These are phyloP conservation scores for barrel medic (Medicago truncatula) DNA, from an alignment of 306 rosid genomes.

Conservation along the genomic window MtrunA17r5.0-ANR NC_053048.1:38727501-38728000, in stretches of 20 bases:
- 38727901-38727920: slow-evolving; percentile 87
- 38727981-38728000: slow-evolving; percentile 62
- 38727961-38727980: slow-evolving; percentile 89
- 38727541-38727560: slow-evolving; percentile 78
- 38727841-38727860: slow-evolving; percentile 15
- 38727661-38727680: no score
- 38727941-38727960: slow-evolving; percentile 94
- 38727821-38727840: slow-evolving; percentile 14
- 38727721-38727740: no score
- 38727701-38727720: no score
- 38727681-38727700: no score
- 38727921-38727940: slow-evolving; percentile 95
- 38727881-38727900: slow-evolving; percentile 94
- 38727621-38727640: neutral
- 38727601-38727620: neutral
- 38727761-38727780: neutral
- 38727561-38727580: slow-evolving; percentile 96
- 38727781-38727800: neutral
- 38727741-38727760: no score
- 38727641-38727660: no score
- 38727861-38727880: slow-evolving; percentile 70
- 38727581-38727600: slow-evolving; percentile 80
- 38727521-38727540: slow-evolving; percentile 81
- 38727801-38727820: slow-evolving; percentile 3
- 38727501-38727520: slow-evolving; percentile 68